Conservation (phyloP, 2,329 filamentous ascomycete genomes). For the Calonectria pteridis region DNA sequence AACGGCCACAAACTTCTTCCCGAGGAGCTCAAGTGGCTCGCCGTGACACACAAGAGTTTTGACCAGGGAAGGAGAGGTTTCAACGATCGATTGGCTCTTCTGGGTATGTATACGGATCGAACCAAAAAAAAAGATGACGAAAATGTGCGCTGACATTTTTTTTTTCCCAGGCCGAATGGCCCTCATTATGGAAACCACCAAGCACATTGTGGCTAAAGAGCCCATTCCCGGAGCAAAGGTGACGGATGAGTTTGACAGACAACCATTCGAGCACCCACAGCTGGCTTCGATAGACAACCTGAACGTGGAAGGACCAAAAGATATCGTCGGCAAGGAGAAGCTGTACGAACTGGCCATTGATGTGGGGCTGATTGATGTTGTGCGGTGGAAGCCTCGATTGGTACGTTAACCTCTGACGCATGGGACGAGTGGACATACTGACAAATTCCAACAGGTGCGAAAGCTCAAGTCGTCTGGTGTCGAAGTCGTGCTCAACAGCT, state of each 20-base stretch:
- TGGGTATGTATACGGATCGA: constrained; percentile 70
- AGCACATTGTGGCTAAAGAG: constrained; percentile 52
- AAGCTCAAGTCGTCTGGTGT: constrained; percentile 80
- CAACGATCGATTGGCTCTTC: constrained; percentile 91
- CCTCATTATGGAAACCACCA: constrained; percentile 55
- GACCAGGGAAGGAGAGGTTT: constrained; percentile 94
- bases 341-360: constrained; percentile 76
- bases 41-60: constrained; percentile 97
- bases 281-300: constrained; percentile 82
- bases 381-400: constrained; percentile 90
- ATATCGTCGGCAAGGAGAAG: constrained; percentile 73
- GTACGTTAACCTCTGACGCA: constrained; percentile 61
- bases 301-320: constrained; percentile 67
- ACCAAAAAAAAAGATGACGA: background rate
- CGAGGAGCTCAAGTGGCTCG: constrained; percentile 96
- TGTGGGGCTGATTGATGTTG: constrained; percentile 79
- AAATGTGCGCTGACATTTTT: constrained; percentile 23
- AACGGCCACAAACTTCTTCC: constrained; percentile 80
- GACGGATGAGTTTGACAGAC: constrained; percentile 67
- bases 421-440: background rate
- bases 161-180: constrained; percentile 49
- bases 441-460: constrained; percentile 60
- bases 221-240: constrained; percentile 42
- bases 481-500: constrained; percentile 79
- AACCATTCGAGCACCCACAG: constrained; percentile 77